Conservation (phyloP, 768 basidiomycete genomes). For the Mrakia gelida region DNA sequence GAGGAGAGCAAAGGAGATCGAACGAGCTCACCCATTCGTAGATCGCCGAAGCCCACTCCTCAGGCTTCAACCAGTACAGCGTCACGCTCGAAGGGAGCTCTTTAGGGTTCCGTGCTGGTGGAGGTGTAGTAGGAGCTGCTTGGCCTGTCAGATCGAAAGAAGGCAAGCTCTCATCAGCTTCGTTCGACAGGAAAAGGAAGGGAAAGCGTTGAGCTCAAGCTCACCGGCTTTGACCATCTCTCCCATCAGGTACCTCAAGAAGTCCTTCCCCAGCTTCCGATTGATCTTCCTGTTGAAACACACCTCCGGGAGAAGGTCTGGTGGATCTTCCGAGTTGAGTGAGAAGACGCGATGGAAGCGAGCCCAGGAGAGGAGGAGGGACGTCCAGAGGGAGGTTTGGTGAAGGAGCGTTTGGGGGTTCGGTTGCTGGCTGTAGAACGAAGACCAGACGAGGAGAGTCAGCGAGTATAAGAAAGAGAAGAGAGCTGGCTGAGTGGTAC, state of each 20-base stretch:
- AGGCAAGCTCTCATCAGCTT: neutral
- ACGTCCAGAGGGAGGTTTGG: slow-evolving; percentile 45
- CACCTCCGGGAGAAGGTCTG: slow-evolving; percentile 33
- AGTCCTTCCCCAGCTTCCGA: slow-evolving; percentile 35
- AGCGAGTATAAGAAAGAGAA: neutral
- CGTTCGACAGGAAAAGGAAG: neutral
- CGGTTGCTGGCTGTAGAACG: slow-evolving; percentile 43
- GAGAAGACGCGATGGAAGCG: slow-evolving; percentile 41
- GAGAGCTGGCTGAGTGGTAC: slow-evolving; percentile 6
- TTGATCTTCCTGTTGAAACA: slow-evolving; percentile 43
- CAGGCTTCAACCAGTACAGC: slow-evolving; percentile 48
- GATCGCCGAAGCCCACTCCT: slow-evolving; percentile 47
- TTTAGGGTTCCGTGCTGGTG: neutral
- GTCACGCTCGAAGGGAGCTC: slow-evolving; percentile 41
- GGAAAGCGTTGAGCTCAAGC: neutral
- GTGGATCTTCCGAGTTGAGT: neutral
- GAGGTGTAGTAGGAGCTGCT: slow-evolving; percentile 39
- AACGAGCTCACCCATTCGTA: slow-evolving; percentile 46
- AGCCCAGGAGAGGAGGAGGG: slow-evolving; percentile 43
- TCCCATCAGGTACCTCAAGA: slow-evolving; percentile 3
- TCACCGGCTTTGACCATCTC: slow-evolving; percentile 11
- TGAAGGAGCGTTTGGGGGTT: slow-evolving; percentile 45
- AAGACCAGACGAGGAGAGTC: neutral
- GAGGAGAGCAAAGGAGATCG: neutral
- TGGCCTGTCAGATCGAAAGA: slow-evolving; percentile 33